Base-by-base conservation (phyloP, 2,329 filamentous ascomycete genomes). In the Huntiella omanensis region DNA sequence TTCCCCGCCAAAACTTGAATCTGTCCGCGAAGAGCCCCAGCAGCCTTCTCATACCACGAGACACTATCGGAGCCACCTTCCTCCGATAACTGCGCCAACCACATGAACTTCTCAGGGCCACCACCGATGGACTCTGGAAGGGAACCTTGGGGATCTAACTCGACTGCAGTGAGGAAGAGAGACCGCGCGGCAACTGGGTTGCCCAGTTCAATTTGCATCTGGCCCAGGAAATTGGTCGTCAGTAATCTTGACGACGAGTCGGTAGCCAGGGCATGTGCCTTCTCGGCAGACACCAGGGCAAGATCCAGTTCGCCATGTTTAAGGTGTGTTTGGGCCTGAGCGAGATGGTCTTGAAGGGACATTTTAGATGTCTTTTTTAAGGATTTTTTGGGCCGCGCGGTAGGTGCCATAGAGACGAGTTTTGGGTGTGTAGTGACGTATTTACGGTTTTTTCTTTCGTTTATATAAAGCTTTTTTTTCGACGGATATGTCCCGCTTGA, bases 61-160 rank as follows among this genome's bases (percentile, higher is more conserved):
- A 83, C 72, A 54, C 73, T 80, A 56, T 80, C 75, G 40, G 68
- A 62, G 1, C 78, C 78, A 33, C 78, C 78, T 40, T 79, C 70
- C 50, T 80, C 75, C 58, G 75, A 91, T 56, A 98, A 69, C 63
- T 98, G 91, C 52, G 91, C 91, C 49, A 98, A 68, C 75, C 87
- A 93, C 42, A 96, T 64, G 57, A 95, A 96, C 64, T 95, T 96
- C 58, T 96, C 88, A 0, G 86, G 76, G 1, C 87, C 87, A 22
- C 84, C 85, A 42, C 86, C 87, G 44, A 78, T 60, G 35, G 75
- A 71, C 55, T 85, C 80, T 13, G 80, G 72, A 49, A 77, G 64
- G 35, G 66, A 62, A 13, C 88, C 91, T 48, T 87, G 75, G 17
- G 77, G 70, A 58, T 98, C 91, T 33, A 91, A 70, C 46, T 70